Base-by-base conservation (phyloP, 192 early-diverging fungal genomes). In the Anaeromyces robustus region DNA sequence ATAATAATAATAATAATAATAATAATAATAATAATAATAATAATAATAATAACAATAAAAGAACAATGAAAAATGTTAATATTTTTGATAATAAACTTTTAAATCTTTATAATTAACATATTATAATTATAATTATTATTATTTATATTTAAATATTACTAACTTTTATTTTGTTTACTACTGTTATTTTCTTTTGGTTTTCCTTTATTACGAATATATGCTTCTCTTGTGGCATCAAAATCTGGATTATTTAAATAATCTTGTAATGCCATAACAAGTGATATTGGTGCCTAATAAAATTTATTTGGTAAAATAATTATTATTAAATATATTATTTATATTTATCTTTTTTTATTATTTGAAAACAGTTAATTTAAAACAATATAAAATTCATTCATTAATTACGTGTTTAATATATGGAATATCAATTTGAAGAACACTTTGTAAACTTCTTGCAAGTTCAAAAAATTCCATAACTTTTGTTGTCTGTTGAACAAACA, bases 331-430 rank as follows among this genome's bases (percentile, higher is more conserved):
- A 17, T 17, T 30, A 9, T 30, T n/a, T 30, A 52, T 77, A 30
- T 43, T 16, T 41, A 12, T 12, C 14, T 41, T 2, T 41, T 41
- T 16, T 41, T 41, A 41, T 16, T 41, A 41, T 41, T 41, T 34
- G 32, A 34, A 34, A 4, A 41, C 22, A 22, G 3, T 4, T 52
- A 1, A 80, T 77, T 81, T n/a, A n/a, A n/a, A n/a, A n/a, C n/a
- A n/a, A n/a, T n/a, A n/a, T n/a, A n/a, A n/a, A n/a, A n/a, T n/a
- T n/a, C n/a, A n/a, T n/a, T n/a, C n/a, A n/a, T n/a, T n/a, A n/a
- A 84, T 41, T 88, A 93, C 92, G 83, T 94, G 93, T 78, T 94
- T 94, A 77, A 94, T 87, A 77, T 85, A 85, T 26, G 93, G 94
- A 80, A 95, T 92, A 31, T 87, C 86, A 30, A 93, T 88, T 30